Base-by-base conservation (phyloP, 139 green algal genomes). In the Spirogloea muscicola region DNA sequence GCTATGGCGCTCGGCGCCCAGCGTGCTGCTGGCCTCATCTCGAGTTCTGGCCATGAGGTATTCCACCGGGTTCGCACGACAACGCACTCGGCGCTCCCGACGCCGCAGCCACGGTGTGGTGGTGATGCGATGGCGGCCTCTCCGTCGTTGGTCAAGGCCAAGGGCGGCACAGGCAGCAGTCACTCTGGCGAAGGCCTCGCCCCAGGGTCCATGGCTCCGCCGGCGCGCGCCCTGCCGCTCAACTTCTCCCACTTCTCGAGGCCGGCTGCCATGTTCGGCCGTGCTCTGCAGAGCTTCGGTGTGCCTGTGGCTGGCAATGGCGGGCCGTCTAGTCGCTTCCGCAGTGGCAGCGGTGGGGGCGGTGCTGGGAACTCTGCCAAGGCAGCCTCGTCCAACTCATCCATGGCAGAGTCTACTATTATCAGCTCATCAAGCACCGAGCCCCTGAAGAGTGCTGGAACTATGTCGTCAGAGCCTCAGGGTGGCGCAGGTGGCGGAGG, bases 1-100 rank as follows among this genome's bases (percentile, higher is more conserved):
- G 60, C 60, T 29, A 73, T 74, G 64, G 64, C 48, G 4, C 49
- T 74, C n/a, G 64, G 33, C 68, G 64, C 21, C 3, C 37, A 69
- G 25, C 25, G 64, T 6, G 64, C 64, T 18, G 48, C 64, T 33
- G 64, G 64, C 21, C 31, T 74, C 5, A 74, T 74, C 16, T 42
- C 25, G 6, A n/a, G 6, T 16, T 10, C 48, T 46, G 29, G 29
- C 5, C 3, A 6, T 36, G 64, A 74, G 3, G 51, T 7, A 6
- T 74, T 74, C 64, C 37, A 69, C 16, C 68, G 69, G 6, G 64
- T 74, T 6, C 64, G 29, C 6, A 41, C 64, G 31, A 74, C 25
- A n/a, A n/a, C n/a, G n/a, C 21, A 21, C 46, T 31, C 46, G 46
- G 46, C 21, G 21, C 21, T 55, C 46, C 21, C 46, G 46, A 55